These are phyloP conservation scores for Lactarius sanguifluus DNA, from an alignment of 768 basidiomycete species.

Conservation along the genomic window DNA sequence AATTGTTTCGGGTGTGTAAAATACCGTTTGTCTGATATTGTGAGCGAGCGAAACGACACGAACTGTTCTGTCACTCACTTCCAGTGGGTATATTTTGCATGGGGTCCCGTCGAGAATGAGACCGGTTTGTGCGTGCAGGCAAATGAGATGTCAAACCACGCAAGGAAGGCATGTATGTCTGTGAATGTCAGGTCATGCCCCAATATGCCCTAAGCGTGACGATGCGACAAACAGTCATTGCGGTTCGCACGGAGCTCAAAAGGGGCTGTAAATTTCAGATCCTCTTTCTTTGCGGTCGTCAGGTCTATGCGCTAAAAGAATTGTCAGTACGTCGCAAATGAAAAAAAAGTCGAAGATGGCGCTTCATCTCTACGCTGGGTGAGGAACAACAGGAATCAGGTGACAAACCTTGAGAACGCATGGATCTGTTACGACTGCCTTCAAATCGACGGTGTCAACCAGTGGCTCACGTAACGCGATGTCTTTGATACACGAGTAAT, in stretches of 20 bases:
- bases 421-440: slow-evolving; percentile 92
- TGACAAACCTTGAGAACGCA: slow-evolving; percentile 75
- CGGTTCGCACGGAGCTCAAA: slow-evolving; percentile 82
- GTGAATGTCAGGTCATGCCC: slow-evolving; percentile 21
- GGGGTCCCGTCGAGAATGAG: slow-evolving; percentile 95
- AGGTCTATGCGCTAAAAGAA: slow-evolving; percentile 77
- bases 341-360: neutral
- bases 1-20: slow-evolving; percentile 86
- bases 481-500: slow-evolving; percentile 99
- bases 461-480: slow-evolving; percentile 95
- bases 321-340: slow-evolving; percentile 6
- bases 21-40: slow-evolving; percentile 84
- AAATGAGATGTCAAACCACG: slow-evolving; percentile 98
- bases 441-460: slow-evolving; percentile 98
- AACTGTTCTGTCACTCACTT: slow-evolving; percentile 57
- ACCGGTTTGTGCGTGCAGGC: slow-evolving; percentile 95
- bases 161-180: slow-evolving; percentile 98
- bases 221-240: slow-evolving; percentile 74
- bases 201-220: neutral
- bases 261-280: slow-evolving; percentile 79
- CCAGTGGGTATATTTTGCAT: slow-evolving; percentile 95
- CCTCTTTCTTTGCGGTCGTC: slow-evolving; percentile 90
- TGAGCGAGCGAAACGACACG: slow-evolving; percentile 7
- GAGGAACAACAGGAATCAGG: neutral
- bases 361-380: neutral